These are phyloP conservation scores for Pyrus hybrid DNA, from an alignment of 331 rosid genomes.

Conservation along the genomic window DNA sequence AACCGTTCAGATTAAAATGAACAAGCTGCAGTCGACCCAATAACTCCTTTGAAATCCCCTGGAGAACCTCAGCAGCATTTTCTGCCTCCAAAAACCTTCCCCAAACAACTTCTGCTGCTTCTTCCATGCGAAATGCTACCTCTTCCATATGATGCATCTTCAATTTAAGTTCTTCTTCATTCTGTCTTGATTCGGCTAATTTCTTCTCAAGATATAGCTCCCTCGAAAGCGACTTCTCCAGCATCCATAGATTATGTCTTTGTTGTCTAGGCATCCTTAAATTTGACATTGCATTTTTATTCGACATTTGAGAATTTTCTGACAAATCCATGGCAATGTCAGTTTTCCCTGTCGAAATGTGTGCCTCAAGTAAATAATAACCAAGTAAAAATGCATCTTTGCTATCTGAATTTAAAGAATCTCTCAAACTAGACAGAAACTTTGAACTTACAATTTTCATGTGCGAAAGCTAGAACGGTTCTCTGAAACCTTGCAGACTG, in stretches of 20 bases:
- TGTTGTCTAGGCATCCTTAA: constrained; percentile 54
- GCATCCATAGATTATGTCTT: constrained; percentile 65
- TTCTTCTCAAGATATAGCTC: constrained; percentile 86
- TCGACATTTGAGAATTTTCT: constrained; percentile 28
- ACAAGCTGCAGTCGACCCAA: constrained; percentile 59
- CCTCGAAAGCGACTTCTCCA: constrained; percentile 81
- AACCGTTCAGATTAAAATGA: constrained; percentile 53
- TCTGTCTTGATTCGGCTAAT: constrained; percentile 63
- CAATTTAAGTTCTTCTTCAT: constrained; percentile 55
- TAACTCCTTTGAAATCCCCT: constrained; percentile 72
- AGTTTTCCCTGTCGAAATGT: constrained; percentile 43
- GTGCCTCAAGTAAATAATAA: constrained; percentile 22
- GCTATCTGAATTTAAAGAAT: constrained; percentile 11
- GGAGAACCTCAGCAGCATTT: constrained; percentile 62
- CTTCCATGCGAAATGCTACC: constrained; percentile 69
- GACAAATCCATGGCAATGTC: constrained; percentile 34
- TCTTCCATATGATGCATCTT: constrained; percentile 76
- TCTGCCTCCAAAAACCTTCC: constrained; percentile 96
- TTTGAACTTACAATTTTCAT: constrained; percentile 50
- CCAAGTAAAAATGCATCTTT: constrained; percentile 1
- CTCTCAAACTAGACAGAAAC: constrained; percentile 3
- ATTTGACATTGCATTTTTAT: constrained; percentile 37
- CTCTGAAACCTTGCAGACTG: constrained; percentile 74
- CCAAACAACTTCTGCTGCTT: constrained; percentile 86
- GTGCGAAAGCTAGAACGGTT: constrained; percentile 38